A percentile compares a stretch with the other conserved stretches of the same genome.
Conservation (phyloP, 2,329 filamentous ascomycete species). For the Chaetomium globosum region DNA sequence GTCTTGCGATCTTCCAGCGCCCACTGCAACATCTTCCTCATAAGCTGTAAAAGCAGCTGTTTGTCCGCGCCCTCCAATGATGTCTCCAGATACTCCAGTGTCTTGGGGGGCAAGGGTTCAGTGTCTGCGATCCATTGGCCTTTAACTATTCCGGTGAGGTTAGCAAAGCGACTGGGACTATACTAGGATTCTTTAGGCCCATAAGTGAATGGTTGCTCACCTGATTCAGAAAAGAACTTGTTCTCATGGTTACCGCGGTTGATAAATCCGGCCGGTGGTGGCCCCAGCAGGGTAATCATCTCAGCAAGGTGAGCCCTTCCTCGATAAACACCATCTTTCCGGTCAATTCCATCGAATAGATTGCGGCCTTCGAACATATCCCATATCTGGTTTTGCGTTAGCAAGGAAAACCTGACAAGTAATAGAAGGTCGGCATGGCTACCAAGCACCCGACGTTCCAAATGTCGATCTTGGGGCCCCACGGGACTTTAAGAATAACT, state of each 20-base stretch:
- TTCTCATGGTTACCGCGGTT: background rate
- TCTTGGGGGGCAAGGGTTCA: background rate
- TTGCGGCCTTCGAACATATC: conserved; percentile 51
- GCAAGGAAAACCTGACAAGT: conserved; percentile 9
- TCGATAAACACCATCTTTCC: conserved; percentile 6
- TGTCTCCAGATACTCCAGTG: conserved; percentile 14
- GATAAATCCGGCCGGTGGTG: background rate
- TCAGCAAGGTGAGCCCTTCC: conserved; percentile 17
- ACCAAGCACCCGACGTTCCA: conserved; percentile 58
- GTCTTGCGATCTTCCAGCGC: conserved; percentile 4
- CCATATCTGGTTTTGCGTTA: conserved; percentile 47
- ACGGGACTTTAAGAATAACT: conserved; percentile 51
- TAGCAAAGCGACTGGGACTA: background rate
- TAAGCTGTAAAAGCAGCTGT: conserved; percentile 6
- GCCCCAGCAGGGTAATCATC: conserved; percentile 12
- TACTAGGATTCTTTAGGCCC: no score
- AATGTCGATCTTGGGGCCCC: conserved; percentile 53
- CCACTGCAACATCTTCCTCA: conserved; percentile 18
- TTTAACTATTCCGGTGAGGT: background rate
- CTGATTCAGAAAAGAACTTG: conserved; percentile 4
- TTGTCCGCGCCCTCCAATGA: conserved; percentile 4
- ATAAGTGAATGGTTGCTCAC: background rate
- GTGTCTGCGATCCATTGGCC: background rate
- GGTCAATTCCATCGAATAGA: conserved; percentile 42
- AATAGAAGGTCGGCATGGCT: background rate